phyloP scores from a whole-genome alignment of 768 basidiomycete genomes.

The Lactarius evosmus region DNA sequence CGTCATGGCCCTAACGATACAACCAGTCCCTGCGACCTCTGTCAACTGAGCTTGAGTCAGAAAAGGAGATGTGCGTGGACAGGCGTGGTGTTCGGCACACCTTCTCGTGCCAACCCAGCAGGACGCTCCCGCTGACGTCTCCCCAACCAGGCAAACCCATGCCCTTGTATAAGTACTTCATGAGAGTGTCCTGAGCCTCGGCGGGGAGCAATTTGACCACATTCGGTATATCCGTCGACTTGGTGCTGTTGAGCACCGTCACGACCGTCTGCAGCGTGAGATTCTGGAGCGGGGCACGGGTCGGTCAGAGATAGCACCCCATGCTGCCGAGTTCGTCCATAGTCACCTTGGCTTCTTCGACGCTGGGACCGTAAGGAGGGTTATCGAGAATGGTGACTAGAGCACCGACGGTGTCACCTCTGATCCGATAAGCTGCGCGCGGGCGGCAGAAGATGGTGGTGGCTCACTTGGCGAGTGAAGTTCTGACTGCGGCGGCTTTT shows the following conservation, averaged over 20 bases:
- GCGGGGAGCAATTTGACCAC: constrained; percentile 70
- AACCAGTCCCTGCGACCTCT: constrained; percentile 90
- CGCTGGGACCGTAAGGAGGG: constrained; percentile 83
- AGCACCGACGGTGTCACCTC: constrained; percentile 75
- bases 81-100: constrained; percentile 43
- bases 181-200: constrained; percentile 83
- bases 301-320: not conserved
- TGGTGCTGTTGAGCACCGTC: constrained; percentile 91
- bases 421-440: constrained; percentile 33
- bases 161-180: constrained; percentile 98
- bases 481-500: constrained; percentile 68
- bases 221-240: constrained; percentile 77
- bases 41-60: constrained; percentile 57
- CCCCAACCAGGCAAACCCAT: constrained; percentile 68
- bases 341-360: constrained; percentile 87
- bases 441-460: not conserved
- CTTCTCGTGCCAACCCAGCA: constrained; percentile 96
- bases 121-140: constrained; percentile 61
- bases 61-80: not conserved
- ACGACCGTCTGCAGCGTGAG: constrained; percentile 77
- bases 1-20: constrained; percentile 86
- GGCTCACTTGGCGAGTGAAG: constrained; percentile 68
- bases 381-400: constrained; percentile 67
- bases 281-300: constrained; percentile 48
- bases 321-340: not conserved